Evolutionary conservation across 2,329 filamentous ascomycete species (phyloP).

Genomic region (Aspergillus sp.): DNA sequence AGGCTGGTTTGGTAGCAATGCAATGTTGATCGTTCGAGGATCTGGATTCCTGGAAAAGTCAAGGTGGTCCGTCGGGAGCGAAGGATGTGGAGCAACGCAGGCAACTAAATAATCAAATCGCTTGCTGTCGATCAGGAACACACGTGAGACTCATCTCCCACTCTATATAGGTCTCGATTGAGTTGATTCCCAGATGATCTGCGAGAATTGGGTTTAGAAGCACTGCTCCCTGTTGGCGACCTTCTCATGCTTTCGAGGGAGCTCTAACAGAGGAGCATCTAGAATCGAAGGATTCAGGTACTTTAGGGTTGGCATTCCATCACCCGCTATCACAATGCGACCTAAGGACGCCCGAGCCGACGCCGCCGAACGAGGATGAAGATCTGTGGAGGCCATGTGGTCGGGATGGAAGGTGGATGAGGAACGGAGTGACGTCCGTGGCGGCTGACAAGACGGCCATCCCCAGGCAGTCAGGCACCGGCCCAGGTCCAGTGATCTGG

Average conservation of each 20-base stretch:
- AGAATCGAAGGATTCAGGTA: neutral
- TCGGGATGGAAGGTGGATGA: neutral
- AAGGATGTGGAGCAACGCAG: slow-evolving; percentile 2
- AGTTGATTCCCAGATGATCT: slow-evolving; percentile 1
- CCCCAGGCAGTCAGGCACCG: neutral
- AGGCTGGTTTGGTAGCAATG: neutral
- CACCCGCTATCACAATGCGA: neutral
- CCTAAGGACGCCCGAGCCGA: neutral
- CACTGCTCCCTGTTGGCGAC: neutral
- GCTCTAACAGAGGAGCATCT: neutral
- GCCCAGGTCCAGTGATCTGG: slow-evolving; percentile 15
- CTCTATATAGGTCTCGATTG: neutral
- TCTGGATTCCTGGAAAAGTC: neutral
- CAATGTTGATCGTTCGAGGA: neutral
- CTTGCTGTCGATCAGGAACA: neutral
- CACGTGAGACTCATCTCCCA: neutral
- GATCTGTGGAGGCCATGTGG: slow-evolving; percentile 5
- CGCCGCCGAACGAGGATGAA: neutral
- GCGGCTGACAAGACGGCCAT: neutral
- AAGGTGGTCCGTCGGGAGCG: neutral
- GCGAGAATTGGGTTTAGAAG: neutral
- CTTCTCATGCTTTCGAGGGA: neutral
- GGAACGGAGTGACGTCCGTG: neutral
- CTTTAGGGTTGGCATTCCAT: neutral
- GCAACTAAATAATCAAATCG: slow-evolving; percentile 3